Evolutionary conservation across 352 stramenopile species (phyloP), one percentile per base, ranked within the genome.

Genomic region (Pythium scleroteichum): DNA sequence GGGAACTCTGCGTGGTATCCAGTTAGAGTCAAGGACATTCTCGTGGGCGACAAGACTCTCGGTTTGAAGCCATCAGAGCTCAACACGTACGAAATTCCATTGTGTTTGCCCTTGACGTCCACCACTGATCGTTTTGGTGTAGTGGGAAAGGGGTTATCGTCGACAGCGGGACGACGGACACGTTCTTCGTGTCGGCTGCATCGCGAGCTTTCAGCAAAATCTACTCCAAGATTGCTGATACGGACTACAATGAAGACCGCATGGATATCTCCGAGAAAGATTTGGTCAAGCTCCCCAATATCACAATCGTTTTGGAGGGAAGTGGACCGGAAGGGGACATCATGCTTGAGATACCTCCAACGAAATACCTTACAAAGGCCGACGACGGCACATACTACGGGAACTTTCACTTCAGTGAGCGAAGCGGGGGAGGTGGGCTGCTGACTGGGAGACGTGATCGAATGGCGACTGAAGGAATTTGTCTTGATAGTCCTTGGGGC

Each of bases 141-240:
- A 76, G 68, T 40, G 86, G 86, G 27, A 80, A 74, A 62, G 86
- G 86, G 4, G 75, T 93, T 35, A 93, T 95, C 62, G 84, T 95
- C 16, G 86, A 95, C 53, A 94, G 84, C 64, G 86, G 86, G 0
- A 94, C 86, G 47, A 95, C 86, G 27, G 86, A 95, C 54, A 92
- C 84, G 20, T 95, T 92, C 62, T 92, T 95, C 48, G 71, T 78
- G 12, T 52, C 66, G 3, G 71, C 64, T 41, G 81, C 69, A 1
- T 72, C 62, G n/a, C 71, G 76, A 8, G 67, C 54, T 10, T 95
- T 95, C 64, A 64, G 75, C 33, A 72, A 59, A 29, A 69, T 71
- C 10, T 95, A 88, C 57, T 63, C 62, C 20, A 47, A 73, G 8
- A 56, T 81, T 33, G 66, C 79, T 13, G 75, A 76, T 14, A 67